These are phyloP conservation scores for Sporothrix curviconia DNA, from an alignment of 2,329 filamentous ascomycete genomes.

Conservation along the genomic window DNA sequence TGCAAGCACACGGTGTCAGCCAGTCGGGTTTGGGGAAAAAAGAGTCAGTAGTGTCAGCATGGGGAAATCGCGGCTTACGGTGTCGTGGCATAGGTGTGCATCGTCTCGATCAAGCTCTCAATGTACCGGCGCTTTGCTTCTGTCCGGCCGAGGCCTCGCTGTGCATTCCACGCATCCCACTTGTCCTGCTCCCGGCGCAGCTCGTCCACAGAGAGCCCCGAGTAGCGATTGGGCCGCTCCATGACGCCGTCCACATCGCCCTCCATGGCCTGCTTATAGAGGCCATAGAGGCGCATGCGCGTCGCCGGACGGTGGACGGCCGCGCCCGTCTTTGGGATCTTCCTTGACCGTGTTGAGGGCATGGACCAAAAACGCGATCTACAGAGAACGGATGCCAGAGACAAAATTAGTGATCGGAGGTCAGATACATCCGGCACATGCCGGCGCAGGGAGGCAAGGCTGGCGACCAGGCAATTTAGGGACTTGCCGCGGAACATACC, in stretches of 20 bases:
- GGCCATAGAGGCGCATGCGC: conserved; percentile 88
- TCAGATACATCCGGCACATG: neutral
- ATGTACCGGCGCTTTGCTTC: conserved; percentile 94
- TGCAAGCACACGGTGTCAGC: conserved; percentile 24
- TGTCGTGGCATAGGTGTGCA: conserved; percentile 92
- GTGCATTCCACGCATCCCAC: conserved; percentile 93
- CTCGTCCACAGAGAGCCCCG: conserved; percentile 45
- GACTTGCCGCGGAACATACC: conserved; percentile 30
- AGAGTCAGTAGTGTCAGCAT: neutral
- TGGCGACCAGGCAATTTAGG: neutral
- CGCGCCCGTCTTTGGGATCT: conserved; percentile 88
- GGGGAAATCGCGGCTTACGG: conserved; percentile 43
- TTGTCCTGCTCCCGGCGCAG: conserved; percentile 57
- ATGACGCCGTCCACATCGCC: conserved; percentile 93
- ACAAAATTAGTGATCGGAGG: neutral
- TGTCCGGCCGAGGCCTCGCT: conserved; percentile 75
- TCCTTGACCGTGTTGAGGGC: conserved; percentile 97
- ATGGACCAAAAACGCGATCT: conserved; percentile 99
- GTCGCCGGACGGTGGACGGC: conserved; percentile 76
- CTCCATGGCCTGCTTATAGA: conserved; percentile 99
- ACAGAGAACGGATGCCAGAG: too few relatives aligned
- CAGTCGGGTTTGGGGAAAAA: neutral
- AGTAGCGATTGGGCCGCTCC: conserved; percentile 61
- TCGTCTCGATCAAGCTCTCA: conserved; percentile 87
- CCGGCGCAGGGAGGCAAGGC: neutral